Evolutionary conservation across 768 basidiomycete genomes (phyloP).

Genomic region (Naganishia vishniacii): DNA sequence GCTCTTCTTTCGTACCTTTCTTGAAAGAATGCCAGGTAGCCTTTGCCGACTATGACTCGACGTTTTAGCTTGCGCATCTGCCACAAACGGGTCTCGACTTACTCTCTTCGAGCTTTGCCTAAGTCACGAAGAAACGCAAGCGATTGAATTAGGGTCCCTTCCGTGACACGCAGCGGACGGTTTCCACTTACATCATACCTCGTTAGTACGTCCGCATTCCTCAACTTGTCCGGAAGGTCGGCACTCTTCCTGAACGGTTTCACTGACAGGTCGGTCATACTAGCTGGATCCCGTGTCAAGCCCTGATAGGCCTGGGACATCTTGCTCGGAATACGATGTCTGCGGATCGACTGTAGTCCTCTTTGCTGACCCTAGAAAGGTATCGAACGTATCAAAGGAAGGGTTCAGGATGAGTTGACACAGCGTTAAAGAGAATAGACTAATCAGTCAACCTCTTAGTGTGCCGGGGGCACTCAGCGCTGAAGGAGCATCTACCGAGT

Average conservation of each 20-base stretch:
- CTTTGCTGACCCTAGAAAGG: no score
- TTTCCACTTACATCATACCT: conserved; percentile 25
- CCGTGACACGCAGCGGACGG: not conserved
- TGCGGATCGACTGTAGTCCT: no score
- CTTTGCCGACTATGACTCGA: conserved; percentile 62
- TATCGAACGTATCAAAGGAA: no score
- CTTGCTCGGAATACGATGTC: no score
- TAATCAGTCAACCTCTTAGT: no score
- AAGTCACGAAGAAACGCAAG: not conserved
- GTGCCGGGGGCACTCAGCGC: no score
- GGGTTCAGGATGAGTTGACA: no score
- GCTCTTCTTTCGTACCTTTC: conserved; percentile 59
- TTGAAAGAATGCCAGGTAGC: conserved; percentile 76
- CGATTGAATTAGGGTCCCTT: not conserved
- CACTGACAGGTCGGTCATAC: conserved; percentile 15
- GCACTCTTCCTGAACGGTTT: conserved; percentile 8
- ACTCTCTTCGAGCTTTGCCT: conserved; percentile 43
- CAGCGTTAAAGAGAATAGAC: no score
- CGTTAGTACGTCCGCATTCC: conserved; percentile 10
- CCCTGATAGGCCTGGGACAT: not conserved
- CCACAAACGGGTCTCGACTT: not conserved
- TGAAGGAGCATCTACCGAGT: no score
- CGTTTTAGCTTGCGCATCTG: conserved; percentile 39
- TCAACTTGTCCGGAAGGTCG: conserved; percentile 16
- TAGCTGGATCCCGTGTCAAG: not conserved